Base-by-base conservation (phyloP, 2,329 filamentous ascomycete genomes). In the Alternaria alternata region DNA sequence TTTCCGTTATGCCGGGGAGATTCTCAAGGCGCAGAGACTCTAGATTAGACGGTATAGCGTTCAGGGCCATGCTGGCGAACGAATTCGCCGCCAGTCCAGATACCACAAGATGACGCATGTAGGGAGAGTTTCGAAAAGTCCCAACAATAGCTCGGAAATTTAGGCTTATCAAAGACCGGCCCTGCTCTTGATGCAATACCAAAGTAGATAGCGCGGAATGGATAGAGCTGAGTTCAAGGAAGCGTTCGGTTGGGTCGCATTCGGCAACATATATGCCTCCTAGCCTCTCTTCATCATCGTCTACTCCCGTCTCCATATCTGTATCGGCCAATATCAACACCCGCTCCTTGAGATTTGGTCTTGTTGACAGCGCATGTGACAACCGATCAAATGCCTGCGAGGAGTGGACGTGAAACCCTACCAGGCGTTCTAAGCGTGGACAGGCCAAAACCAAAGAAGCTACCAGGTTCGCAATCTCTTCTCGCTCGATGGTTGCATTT, bases 401-500 rank as follows among this genome's bases (percentile, higher is more conserved):
- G 65, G 84, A 86, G 3, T 83, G 80, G n/a, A 84, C 75, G 49
- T 82, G 80, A 57, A 87, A 83, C 6, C 86, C 86, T 32, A 82
- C 70, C 7, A 88, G 73, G 26, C 81, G 80, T 72, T 88, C 85
- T 22, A 88, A 73, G 60, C 85, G 86, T 7, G 86, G 85, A 66
- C 85, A 88, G 3, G 82, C 81, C 82, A 87, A 86, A 32, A 88
- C 83, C 38, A 88, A 77, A 1, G 85, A 86, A 6, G 85, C 84
- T 18, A 87, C 73, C 18, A 84, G 60, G 58, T 86, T 82, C 43
- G 83, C 76, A 53, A 86, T 83, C 49, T 84, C 82, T 67, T 84
- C 79, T 68, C 79, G 80, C 59, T 81, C 80, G 28, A 80, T 81
- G 49, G 72, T 69, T 14, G 72, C 72, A 44, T 74, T 67, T n/a